Conservation (phyloP, 75 land plant genomes). For the Cupressus sempervirens region DNA sequence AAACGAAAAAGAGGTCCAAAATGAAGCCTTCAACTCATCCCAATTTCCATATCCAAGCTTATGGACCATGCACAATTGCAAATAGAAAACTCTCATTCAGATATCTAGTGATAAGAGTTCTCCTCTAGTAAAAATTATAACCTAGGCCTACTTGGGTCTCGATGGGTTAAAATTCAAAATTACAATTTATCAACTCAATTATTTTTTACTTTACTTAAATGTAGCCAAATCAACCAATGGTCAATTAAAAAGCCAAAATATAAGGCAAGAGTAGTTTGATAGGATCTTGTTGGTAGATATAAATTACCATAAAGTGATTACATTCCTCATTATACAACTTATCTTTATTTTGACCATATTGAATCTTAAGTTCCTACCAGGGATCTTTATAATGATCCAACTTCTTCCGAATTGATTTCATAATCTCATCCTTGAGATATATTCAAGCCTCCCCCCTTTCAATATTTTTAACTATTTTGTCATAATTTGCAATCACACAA, state of each 20-base stretch:
- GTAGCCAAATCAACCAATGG: not conserved
- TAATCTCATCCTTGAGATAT: conserved; percentile 94
- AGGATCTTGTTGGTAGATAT: not conserved
- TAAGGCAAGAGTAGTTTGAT: not conserved
- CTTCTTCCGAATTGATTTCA: conserved; percentile 97
- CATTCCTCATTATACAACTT: conserved; percentile 99
- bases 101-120: no score
- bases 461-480: no score
- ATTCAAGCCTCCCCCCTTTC: no score
- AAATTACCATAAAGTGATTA: conserved; percentile 82
- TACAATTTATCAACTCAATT: no score
- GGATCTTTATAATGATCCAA: conserved; percentile 95
- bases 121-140: no score
- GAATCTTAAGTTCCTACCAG: conserved; percentile 92
- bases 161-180: no score
- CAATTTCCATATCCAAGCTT: conserved; percentile 98
- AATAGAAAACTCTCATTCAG: no score
- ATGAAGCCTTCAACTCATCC: conserved; percentile 97
- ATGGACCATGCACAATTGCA: conserved; percentile 91
- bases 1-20: conserved; percentile 92
- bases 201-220: no score
- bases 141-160: no score
- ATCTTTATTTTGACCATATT: conserved; percentile 99
- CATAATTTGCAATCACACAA: no score
- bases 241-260: not conserved